Percentiles rank a stretch among this genome's conserved stretches.
Evolutionary conservation across 1,139 yeast species (phyloP).

Genomic region (Blastobotrys serpentis): DNA sequence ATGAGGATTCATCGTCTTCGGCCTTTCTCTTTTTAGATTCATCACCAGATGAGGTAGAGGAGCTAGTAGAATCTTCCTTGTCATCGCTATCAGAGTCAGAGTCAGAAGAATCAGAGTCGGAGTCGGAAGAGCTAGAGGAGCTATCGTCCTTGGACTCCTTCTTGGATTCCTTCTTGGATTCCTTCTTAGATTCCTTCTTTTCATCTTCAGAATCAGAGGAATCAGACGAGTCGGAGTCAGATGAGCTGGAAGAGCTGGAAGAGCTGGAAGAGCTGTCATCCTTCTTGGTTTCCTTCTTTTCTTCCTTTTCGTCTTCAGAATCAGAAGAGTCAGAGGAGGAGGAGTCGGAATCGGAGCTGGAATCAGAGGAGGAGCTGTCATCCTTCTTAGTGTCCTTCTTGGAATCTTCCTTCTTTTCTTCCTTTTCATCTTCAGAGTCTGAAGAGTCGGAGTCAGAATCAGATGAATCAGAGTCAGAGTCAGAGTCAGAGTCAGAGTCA

Average conservation of each 20-base stretch:
- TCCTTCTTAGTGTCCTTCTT: conserved; percentile 35
- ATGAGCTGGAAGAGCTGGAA: conserved; percentile 24
- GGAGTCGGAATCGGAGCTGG: conserved; percentile 34
- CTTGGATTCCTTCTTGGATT: conserved; percentile 17
- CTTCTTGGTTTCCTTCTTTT: conserved; percentile 22
- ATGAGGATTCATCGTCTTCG: conserved; percentile 31
- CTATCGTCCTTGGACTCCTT: too few relatives aligned
- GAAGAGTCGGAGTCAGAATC: conserved; percentile 32
- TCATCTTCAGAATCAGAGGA: conserved; percentile 37
- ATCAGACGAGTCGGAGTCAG: conserved; percentile 30
- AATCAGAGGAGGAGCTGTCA: conserved; percentile 30
- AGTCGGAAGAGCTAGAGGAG: not conserved
- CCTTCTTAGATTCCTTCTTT: conserved; percentile 35
- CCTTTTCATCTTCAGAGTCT: conserved; percentile 37
- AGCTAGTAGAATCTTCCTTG: conserved; percentile 29
- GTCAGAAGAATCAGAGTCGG: conserved; percentile 17
- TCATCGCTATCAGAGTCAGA: conserved; percentile 25
- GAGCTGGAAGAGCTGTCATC: conserved; percentile 26
- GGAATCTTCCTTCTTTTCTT: conserved; percentile 26
- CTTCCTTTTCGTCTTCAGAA: conserved; percentile 24
- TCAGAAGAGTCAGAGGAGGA: conserved; percentile 19
- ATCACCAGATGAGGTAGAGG: not conserved
- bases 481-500: conserved; percentile 32
- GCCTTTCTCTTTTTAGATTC: conserved; percentile 42
- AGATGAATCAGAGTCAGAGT: conserved; percentile 27